Evolutionary conservation across 345 rosid genomes (phyloP).

Genomic region (Eucalyptus cloeziana): DNA sequence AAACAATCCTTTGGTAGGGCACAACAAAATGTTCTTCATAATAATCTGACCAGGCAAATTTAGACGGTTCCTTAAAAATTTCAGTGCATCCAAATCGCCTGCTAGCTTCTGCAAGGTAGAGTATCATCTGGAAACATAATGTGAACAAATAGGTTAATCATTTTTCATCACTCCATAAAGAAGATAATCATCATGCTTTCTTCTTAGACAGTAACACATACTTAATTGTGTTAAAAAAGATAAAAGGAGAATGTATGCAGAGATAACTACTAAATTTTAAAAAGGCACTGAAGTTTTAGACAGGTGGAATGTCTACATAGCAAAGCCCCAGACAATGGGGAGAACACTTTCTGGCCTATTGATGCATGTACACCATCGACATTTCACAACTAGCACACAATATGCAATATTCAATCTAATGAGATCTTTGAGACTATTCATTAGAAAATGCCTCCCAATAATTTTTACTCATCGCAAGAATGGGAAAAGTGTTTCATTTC

Average conservation of each 20-base stretch:
- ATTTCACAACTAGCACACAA: not conserved
- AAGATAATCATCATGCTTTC: not conserved
- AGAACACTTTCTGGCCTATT: not conserved
- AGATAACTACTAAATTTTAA: not conserved
- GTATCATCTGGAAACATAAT: constrained; percentile 56
- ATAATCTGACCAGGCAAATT: constrained; percentile 80
- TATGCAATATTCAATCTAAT: not conserved
- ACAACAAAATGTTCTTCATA: constrained; percentile 80
- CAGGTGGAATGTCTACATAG: not conserved
- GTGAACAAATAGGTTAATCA: not conserved
- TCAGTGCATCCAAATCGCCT: constrained; percentile 83
- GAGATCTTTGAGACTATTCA: not conserved
- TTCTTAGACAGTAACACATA: not conserved
- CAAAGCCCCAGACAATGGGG: not conserved
- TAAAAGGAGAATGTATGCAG: not conserved
- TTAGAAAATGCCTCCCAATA: not conserved
- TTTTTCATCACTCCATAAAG: not conserved
- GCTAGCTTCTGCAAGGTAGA: constrained; percentile 88
- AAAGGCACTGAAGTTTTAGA: not conserved
- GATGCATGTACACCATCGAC: not conserved
- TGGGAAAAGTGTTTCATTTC: not conserved
- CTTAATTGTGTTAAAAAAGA: not conserved
- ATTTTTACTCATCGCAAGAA: not conserved
- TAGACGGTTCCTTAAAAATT: constrained; percentile 91
- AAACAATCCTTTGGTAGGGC: constrained; percentile 64